Base-by-base conservation (phyloP, 805 yeast genomes). In the Alloascoidea africana region DNA sequence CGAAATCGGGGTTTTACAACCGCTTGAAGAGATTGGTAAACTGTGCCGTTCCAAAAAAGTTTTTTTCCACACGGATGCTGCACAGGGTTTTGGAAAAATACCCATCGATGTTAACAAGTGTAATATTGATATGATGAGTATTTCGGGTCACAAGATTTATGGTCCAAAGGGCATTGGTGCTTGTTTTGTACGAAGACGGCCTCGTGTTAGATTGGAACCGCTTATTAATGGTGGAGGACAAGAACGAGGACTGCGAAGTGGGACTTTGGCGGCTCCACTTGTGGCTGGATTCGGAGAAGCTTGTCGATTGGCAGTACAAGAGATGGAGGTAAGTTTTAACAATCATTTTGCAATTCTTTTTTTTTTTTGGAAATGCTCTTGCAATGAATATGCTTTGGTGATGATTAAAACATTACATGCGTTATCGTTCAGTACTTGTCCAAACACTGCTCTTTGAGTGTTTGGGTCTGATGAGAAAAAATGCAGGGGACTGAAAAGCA, bases 161-260 rank as follows among this genome's bases (percentile, higher is more conserved):
- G 98, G 98, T 4, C 98, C 98, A 47, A 91, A 79, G 73, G 98
- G 98, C 44, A 73, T 86, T 42, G 98, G 98, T 51, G 98, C 98
- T 5, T 67, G 87, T 48, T 91, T 70, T 53, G 89, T 91, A 32
- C 77, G 98, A 63, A 82, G 98, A 69, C 79, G 98, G 60, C 98
- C 98, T 44, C 78, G 98, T 62, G 98, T 91, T 36, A 81, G 98
- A 70, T 56, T 91, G 43, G 96, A 87, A 46, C 96, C 98, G 16
- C 66, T 91, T 39, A 82, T 91, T 47, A 80, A 86, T 42, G 98
- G 98, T 46, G 98, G 98, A 62, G 98, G 98, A 38, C 98, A 91
- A 64, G 98, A 91, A 64, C 80, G 98, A 65, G 98, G 98, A 42
- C 66, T 91, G 51, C 73, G 98, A 62, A 82, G 95, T 3, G 98